These are phyloP conservation scores for Epichloe festucae DNA, from an alignment of 2,329 filamentous ascomycete genomes.

Conservation along the genomic window DNA sequence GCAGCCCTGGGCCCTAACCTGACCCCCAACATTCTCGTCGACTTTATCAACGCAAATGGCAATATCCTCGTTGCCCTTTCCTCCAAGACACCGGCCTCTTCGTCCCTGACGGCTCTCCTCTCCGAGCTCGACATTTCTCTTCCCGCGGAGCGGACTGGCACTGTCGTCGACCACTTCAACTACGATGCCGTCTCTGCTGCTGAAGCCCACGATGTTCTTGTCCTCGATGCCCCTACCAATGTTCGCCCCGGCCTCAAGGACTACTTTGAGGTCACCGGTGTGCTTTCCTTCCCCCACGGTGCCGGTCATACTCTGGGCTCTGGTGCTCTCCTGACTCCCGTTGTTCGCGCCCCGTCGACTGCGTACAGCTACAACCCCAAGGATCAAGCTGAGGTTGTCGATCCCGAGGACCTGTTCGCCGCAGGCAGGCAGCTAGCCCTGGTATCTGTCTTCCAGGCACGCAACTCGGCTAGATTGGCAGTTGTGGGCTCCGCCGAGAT, in stretches of 20 bases:
- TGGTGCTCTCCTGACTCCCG: conserved; percentile 62
- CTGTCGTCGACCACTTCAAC: conserved; percentile 92
- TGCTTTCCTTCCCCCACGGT: conserved; percentile 65
- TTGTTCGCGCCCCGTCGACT: conserved; percentile 70
- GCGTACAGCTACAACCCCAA: conserved; percentile 92
- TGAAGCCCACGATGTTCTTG: conserved; percentile 79
- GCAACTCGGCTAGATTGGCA: conserved; percentile 83
- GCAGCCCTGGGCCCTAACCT: conserved; percentile 76
- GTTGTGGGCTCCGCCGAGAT: conserved; percentile 78
- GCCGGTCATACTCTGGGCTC: conserved; percentile 74
- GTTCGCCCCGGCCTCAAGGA: conserved; percentile 58
- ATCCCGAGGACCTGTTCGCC: conserved; percentile 67
- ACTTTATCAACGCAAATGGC: conserved; percentile 84
- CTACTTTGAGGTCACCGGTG: conserved; percentile 50
- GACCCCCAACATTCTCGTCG: conserved; percentile 71
- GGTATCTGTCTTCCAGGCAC: conserved; percentile 76
- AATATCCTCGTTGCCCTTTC: conserved; percentile 84
- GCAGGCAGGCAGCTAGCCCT: conserved; percentile 73
- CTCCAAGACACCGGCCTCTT: conserved; percentile 54
- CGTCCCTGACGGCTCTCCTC: conserved; percentile 64
- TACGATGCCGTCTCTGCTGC: conserved; percentile 66
- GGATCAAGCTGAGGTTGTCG: conserved; percentile 56
- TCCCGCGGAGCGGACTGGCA: conserved; percentile 70
- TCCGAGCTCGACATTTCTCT: conserved; percentile 80
- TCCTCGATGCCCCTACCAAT: conserved; percentile 56